These are phyloP conservation scores for Blastocystis sp. DNA, from an alignment of 352 stramenopile species.

Conservation along the genomic window DNA sequence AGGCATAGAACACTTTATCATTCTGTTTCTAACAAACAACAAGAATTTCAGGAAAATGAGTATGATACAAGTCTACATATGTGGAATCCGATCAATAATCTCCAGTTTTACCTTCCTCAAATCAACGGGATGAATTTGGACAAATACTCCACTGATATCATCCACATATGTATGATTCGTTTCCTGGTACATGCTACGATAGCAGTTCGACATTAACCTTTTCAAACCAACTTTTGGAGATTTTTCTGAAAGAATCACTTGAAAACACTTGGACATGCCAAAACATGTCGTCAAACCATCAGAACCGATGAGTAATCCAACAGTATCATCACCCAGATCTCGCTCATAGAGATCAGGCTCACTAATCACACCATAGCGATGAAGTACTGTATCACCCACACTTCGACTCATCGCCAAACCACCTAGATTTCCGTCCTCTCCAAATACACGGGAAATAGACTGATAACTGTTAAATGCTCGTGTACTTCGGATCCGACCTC, in stretches of 20 bases:
- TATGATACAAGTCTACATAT: too few species aligned
- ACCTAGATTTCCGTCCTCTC: not conserved
- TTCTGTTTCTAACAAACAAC: too few species aligned
- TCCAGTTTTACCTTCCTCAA: too few species aligned
- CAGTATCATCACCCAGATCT: not conserved
- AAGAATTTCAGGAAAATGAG: too few species aligned
- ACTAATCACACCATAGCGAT: slow-evolving; percentile 24
- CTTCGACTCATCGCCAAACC: slow-evolving; percentile 26
- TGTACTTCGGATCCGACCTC: not conserved
- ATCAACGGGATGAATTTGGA: not conserved
- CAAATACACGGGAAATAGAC: not conserved
- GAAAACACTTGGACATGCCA: not conserved
- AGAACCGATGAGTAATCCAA: not conserved
- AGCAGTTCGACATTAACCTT: not conserved
- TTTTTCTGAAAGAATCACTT: not conserved
- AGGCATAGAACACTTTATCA: too few species aligned
- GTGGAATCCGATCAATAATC: too few species aligned
- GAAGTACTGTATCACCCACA: not conserved
- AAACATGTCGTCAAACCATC: slow-evolving; percentile 10
- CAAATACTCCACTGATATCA: slow-evolving; percentile 4
- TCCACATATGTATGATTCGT: not conserved
- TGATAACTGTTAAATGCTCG: not conserved
- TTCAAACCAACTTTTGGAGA: not conserved
- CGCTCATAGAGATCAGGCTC: slow-evolving; percentile 9
- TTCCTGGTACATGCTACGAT: not conserved